Conservation (phyloP, 768 basidiomycete species). For the Calvatia gigantea region DNA sequence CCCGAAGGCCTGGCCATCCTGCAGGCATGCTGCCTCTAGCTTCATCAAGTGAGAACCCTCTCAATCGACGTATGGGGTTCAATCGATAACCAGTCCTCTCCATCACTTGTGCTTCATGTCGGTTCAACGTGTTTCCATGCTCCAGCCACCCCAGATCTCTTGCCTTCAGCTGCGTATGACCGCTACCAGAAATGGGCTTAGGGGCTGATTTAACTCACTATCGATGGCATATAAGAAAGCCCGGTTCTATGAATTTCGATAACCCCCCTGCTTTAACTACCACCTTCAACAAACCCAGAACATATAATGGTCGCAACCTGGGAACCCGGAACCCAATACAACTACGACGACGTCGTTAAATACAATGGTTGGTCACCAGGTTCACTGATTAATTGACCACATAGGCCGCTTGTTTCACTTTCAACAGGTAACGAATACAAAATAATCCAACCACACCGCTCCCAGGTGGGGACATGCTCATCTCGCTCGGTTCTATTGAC, state of each 20-base stretch:
- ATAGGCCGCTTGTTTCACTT: background rate
- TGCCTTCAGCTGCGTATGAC: background rate
- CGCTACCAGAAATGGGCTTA: background rate
- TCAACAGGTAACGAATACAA: conserved; percentile 53
- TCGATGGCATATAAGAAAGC: background rate
- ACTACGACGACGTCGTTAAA: conserved; percentile 47
- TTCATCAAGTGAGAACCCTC: conserved; percentile 1
- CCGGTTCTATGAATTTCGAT: background rate
- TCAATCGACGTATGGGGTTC: background rate
- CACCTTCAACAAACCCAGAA: background rate
- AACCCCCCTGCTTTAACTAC: background rate
- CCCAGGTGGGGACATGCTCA: conserved; percentile 44
- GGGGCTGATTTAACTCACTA: background rate
- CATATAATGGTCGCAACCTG: conserved; percentile 44
- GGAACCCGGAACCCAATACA: conserved; percentile 64
- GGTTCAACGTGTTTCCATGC: background rate
- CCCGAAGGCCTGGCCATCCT: background rate
- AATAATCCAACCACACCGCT: conserved; percentile 68
- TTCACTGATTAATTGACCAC: background rate
- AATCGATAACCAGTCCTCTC: background rate
- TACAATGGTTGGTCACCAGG: conserved; percentile 42
- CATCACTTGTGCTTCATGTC: background rate
- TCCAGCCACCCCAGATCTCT: background rate
- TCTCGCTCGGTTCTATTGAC: background rate
- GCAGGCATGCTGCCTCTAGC: background rate